phyloP scores from a whole-genome alignment of 305 asterid species.

The Fraxinus ornus region DNA sequence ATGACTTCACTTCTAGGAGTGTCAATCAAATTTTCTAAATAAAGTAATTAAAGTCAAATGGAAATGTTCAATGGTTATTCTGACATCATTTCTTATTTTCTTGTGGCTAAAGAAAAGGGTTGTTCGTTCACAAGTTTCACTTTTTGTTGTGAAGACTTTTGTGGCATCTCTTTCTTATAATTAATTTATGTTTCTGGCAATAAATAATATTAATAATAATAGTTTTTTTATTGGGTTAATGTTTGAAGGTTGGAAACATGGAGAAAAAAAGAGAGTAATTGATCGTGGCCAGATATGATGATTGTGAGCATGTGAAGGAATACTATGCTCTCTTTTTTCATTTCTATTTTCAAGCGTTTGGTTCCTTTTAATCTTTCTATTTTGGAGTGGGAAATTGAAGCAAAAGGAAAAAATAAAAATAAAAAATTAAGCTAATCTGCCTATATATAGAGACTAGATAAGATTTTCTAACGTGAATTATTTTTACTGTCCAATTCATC shows the following conservation, averaged over 20 bases:
- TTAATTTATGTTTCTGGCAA: background rate
- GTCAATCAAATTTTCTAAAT: background rate
- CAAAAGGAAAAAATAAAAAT: too few species aligned
- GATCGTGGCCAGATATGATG: slow-evolving; percentile 40
- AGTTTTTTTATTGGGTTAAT: slow-evolving; percentile 7
- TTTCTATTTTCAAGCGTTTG: background rate
- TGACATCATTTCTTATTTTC: slow-evolving; percentile 38
- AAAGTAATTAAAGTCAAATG: slow-evolving; percentile 1
- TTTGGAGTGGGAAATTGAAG: too few species aligned
- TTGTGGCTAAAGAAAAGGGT: slow-evolving; percentile 34
- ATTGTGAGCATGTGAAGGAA: slow-evolving; percentile 41
- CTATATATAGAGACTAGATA: too few species aligned
- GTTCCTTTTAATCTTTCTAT: background rate
- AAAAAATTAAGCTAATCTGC: too few species aligned
- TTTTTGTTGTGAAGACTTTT: slow-evolving; percentile 20
- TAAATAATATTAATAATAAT: too few species aligned
- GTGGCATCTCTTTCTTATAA: background rate
- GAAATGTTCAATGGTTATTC: slow-evolving; percentile 45
- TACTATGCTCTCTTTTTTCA: background rate
- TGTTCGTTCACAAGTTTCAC: slow-evolving; percentile 22
- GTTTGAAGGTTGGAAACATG: slow-evolving; percentile 44
- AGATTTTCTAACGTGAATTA: too few species aligned
- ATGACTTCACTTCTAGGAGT: slow-evolving; percentile 25
- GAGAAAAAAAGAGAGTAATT: slow-evolving; percentile 24
- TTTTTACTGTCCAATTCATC: too few species aligned